Evolutionary conservation across 805 yeast species (phyloP).

Genomic region (Myxozyma lipomycoides): DNA sequence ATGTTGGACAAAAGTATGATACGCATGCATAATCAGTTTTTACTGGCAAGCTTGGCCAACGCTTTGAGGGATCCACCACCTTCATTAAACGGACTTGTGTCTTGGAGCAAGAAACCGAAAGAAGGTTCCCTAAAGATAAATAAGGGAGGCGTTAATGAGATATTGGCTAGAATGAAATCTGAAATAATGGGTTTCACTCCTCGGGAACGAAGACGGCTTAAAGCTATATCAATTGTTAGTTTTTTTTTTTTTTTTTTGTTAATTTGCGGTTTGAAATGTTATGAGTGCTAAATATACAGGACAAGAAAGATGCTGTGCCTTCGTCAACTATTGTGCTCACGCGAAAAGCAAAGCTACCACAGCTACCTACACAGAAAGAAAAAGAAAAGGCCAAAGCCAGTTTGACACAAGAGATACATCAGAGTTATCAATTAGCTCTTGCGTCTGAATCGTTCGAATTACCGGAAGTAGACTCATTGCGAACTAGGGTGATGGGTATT

Average conservation of each 20-base stretch:
- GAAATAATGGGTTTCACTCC: slow-evolving; percentile 83
- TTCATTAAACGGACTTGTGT: slow-evolving; percentile 45
- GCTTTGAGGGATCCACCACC: slow-evolving; percentile 71
- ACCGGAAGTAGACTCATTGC: slow-evolving; percentile 71
- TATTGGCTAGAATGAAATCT: slow-evolving; percentile 75
- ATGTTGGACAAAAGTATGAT: slow-evolving; percentile 47
- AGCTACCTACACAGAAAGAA: slow-evolving; percentile 63
- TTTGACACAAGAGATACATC: slow-evolving; percentile 79
- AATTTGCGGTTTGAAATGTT: not conserved
- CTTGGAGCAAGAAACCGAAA: slow-evolving; percentile 50
- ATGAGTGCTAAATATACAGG: slow-evolving; percentile 41
- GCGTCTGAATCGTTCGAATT: slow-evolving; percentile 73
- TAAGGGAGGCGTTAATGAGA: slow-evolving; percentile 45
- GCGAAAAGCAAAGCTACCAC: slow-evolving; percentile 62
- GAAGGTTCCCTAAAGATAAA: slow-evolving; percentile 45
- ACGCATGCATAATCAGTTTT: slow-evolving; percentile 74
- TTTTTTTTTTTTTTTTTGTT: not conserved
- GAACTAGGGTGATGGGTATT: slow-evolving; percentile 68
- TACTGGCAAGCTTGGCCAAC: slow-evolving; percentile 79
- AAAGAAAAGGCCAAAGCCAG: slow-evolving; percentile 33
- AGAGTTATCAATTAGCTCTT: slow-evolving; percentile 77
- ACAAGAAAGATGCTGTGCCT: slow-evolving; percentile 54
- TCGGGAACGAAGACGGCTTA: slow-evolving; percentile 78
- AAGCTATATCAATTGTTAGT: slow-evolving; percentile 56
- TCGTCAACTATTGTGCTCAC: slow-evolving; percentile 37